These are phyloP conservation scores for Trichoderma citrinoviride DNA, from an alignment of 2,329 filamentous ascomycete genomes.

Conservation along the genomic window DNA sequence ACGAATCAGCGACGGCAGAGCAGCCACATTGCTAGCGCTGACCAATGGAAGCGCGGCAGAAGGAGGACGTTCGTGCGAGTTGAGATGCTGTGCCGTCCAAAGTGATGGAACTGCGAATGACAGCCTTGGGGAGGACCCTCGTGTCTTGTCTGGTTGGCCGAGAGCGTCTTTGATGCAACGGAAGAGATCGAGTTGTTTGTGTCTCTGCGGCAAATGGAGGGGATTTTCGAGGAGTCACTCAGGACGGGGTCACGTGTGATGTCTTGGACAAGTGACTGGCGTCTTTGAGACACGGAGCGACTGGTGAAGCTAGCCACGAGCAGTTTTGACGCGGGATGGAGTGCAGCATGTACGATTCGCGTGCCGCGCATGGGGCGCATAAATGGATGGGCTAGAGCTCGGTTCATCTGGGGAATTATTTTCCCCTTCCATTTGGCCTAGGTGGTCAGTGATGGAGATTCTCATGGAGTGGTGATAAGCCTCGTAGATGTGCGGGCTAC, in stretches of 20 bases:
- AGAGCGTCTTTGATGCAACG: not conserved
- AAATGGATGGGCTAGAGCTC: not conserved
- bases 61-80: no score
- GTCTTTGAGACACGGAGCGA: not conserved
- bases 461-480: not conserved
- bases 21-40: constrained; percentile 25
- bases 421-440: not conserved
- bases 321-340: not conserved
- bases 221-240: not conserved
- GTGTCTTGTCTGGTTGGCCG: constrained; percentile 22
- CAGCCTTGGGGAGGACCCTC: constrained; percentile 11
- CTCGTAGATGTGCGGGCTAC: no score
- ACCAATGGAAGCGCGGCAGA: constrained; percentile 19
- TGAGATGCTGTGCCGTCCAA: not conserved
- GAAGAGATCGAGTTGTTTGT: not conserved
- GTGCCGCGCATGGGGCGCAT: constrained; percentile 12
- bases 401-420: not conserved
- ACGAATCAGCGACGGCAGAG: constrained; percentile 24
- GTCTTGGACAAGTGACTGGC: not conserved
- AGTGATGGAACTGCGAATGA: constrained; percentile 6
- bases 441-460: not conserved
- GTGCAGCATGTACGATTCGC: constrained; percentile 19
- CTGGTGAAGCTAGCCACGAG: constrained; percentile 5
- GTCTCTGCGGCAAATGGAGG: no score
- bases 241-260: constrained; percentile 8